Base-by-base conservation (phyloP, 2,329 filamentous ascomycete genomes). In the Bimuria novae-zelandiae region DNA sequence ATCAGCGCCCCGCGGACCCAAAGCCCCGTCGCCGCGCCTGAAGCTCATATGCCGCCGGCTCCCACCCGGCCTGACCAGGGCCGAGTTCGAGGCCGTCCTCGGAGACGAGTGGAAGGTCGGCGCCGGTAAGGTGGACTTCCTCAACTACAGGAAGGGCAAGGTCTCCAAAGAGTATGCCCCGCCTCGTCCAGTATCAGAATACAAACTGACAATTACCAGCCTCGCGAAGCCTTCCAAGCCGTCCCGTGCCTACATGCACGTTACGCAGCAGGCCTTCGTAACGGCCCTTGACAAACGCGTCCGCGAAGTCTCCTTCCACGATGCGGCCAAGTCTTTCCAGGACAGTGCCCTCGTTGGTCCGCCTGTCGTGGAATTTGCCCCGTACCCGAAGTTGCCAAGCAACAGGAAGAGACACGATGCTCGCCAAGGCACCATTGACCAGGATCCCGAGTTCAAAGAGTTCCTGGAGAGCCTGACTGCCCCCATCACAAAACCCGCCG, bases 381-480 rank as follows among this genome's bases (percentile, higher is more conserved):
- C 89, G 1, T 96, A 92, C 76, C 90, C 90, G 61, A 92, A 92
- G 65, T 84, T 91, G 1, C 91, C 93, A 1, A 84, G 84, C 54
- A 84, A 81, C 30, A 90, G 90, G 71, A 84, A 84, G 44, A 86
- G 91, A 29, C 84, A 85, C 49, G 94, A 99, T 77, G 85, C 86
- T 48, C 87, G 92, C 12, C 90, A 96, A 71, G 94, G 93, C 48
- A 96, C 92, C 3, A 97, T 99, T 61, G 94, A 99, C 65, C 92
- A 96, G 70, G 94, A 99, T 67, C 86, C 90, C 0, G 94, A 97
- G 64, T 99, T 97, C 65, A 95, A 97, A 79, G 86, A 87, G 22
- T 99, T 97, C 71, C 82, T 99, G 7, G 89, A 95, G 71, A 89
- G 84, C 49, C 82, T 97, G 41, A 95, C 92, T 1, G 91, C 95